Conservation (phyloP, 1,284 basidiomycete genomes). For the Coniferiporia sulphurascens region DNA sequence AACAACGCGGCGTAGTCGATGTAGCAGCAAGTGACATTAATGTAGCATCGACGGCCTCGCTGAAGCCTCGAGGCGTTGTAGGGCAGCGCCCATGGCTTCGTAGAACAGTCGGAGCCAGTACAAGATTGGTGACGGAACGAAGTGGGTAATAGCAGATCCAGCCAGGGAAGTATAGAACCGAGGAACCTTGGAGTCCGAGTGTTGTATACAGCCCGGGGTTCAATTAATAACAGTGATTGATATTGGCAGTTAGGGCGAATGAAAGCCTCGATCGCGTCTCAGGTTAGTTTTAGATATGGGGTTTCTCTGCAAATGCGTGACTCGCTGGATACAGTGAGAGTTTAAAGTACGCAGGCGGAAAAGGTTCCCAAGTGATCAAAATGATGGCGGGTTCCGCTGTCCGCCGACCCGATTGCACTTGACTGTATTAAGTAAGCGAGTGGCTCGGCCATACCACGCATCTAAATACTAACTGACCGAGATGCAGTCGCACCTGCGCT, state of each 20-base stretch:
- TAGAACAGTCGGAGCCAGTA: background rate
- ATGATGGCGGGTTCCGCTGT: no score
- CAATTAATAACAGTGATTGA: background rate
- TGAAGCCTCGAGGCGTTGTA: conserved; percentile 7
- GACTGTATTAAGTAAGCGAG: no score
- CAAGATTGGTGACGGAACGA: background rate
- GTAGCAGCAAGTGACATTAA: background rate
- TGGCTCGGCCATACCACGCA: no score
- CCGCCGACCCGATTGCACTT: no score
- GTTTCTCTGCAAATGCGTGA: background rate
- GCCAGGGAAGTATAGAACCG: background rate
- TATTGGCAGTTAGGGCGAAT: no score
- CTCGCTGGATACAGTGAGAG: no score
- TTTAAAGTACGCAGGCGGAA: no score
- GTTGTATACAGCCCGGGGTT: background rate
- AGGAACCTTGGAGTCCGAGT: background rate
- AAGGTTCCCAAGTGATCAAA: no score
- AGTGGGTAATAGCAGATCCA: background rate
- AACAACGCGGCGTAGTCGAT: background rate
- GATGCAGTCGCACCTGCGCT: no score
- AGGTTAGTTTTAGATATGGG: no score
- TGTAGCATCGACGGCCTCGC: conserved; percentile 10
- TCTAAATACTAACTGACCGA: no score
- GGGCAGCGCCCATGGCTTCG: background rate
- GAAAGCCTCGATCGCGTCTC: background rate